Evolutionary conservation across 176 grass and related monocot genomes (phyloP).

Genomic region (Urochloa ruziziensis): DNA sequence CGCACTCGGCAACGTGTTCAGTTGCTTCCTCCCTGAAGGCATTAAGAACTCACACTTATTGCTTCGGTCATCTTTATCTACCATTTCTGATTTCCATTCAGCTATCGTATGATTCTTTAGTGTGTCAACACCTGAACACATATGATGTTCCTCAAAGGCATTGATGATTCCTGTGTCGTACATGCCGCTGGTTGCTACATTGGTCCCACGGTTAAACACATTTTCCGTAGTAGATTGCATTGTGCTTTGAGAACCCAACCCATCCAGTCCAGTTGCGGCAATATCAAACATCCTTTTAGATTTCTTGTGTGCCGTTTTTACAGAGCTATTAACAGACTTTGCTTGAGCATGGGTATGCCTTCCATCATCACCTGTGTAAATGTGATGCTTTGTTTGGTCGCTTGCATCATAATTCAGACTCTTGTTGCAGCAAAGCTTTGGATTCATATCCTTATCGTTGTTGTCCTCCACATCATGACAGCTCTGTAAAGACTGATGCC

Average conservation of each 20-base stretch:
- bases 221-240: constrained; percentile 20
- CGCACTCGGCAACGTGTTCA: background rate
- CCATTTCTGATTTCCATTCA: constrained; percentile 28
- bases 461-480: constrained; percentile 33
- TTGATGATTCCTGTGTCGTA: background rate
- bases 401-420: constrained; percentile 13
- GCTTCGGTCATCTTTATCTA: constrained; percentile 24
- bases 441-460: constrained; percentile 16
- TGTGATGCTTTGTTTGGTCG: constrained; percentile 13
- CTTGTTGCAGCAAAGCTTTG: constrained; percentile 25
- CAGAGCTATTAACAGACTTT: constrained; percentile 45
- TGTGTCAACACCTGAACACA: constrained; percentile 14
- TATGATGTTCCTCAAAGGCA: constrained; percentile 3
- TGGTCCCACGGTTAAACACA: constrained; percentile 4
- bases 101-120: constrained; percentile 24
- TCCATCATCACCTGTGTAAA: constrained; percentile 5
- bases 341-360: constrained; percentile 9
- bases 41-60: background rate
- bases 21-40: constrained; percentile 15
- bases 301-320: constrained; percentile 62
- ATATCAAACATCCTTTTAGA: constrained; percentile 65
- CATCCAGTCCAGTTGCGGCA: constrained; percentile 45
- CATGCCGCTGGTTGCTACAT: constrained; percentile 22
- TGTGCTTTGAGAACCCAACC: constrained; percentile 17
- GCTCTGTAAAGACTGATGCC: constrained; percentile 33